Evolutionary conservation across 441 rosid genomes (phyloP), one percentile per base, ranked within the genome.

Genomic region (Erodium trifolium): DNA sequence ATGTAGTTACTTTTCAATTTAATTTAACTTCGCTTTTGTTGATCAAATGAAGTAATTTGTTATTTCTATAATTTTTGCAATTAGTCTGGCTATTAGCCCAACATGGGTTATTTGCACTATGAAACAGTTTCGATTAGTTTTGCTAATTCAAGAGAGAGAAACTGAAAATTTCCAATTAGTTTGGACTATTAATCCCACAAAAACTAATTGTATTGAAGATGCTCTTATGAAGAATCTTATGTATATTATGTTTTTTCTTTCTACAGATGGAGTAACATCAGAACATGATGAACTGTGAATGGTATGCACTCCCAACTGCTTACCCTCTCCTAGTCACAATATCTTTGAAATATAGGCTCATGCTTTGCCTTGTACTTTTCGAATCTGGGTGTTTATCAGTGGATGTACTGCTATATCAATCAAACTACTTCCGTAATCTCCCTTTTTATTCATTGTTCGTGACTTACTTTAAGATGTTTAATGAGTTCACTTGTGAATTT

Each of bases 281-380:
- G 66, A 39, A 35, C 88, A 81, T 10, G 88, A 86, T 4, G 87
- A 86, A 80, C 87, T 84, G 63, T 86, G 80, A 75, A 57, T 14
- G 66, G 57, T 62, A 68, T 43, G 76, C 65, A 35, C 65, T 29
- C 66, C 53, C 68, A 65, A 66, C 16, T 67, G 8, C 59, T 17
- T 23, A 55, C 6, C 47, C 34, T 63, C 62, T 13, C 3, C 34
- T 8, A 29, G 62, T 71, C 14, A 12, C 63, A 59, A 19, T 59
- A 59, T 59, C 63, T 34, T 9, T 59, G 63, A 19, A 59, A 18
- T 59, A 8, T 59, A 23, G 34, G 9, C 10, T 4, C 27, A 59
- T 59, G 63, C 62, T 68, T 5, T 14, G 14, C 55, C 72, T 51
- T 45, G 68, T 55, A 19, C 9, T 67, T 10, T 18, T 59, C 2